Evolutionary conservation across 805 yeast species (phyloP), one percentile per base, ranked within the genome.

Genomic region (Yarrowia divulgata): DNA sequence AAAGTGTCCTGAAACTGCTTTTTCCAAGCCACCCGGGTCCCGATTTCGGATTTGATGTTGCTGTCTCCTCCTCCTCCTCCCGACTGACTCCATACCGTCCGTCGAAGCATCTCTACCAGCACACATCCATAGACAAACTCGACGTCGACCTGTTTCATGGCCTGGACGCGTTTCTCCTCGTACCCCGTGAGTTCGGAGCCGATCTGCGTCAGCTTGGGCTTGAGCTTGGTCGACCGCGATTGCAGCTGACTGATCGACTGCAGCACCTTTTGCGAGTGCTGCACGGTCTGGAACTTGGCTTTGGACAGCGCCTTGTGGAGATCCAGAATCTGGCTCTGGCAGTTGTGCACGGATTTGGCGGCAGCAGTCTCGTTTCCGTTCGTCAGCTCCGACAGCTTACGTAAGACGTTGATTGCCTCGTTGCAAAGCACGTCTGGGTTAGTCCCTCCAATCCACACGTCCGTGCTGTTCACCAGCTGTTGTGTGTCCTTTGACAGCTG

Each of bases 21-120:
- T 5, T 83, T 71, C 97, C 97, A 92, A 34, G 89, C 86, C 70
- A 88, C 79, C 14, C 66, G 32, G 0, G 52, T 34, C 1, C 52
- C 52, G 18, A 60, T 45, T 23, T 60, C 66, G 13, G 50, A 3
- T 10, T 43, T 60, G 16, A 60, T 32, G 4, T 40, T 34, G 2
- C 32, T 14, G 1, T 43, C 12, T 67, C 85, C 87, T 72, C 88
- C 93, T 35, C 87, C 12, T 67, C 85, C 87, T 34, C 87, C 77
- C 32, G 74, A 62, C 13, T 68, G 69, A 19, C 68, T 55, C 81
- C 81, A 79, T 18, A 72, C 73, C 1, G 67, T 66, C 9, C 82
- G 74, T 14, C 81, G 75, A 32, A 72, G 66, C 18, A 69, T 69
- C 71, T 80, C 83, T 9, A 80, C 73, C 43, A 80, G 73, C 43